These are phyloP conservation scores for Pittosporum tobira DNA, from an alignment of 129 eudicot genomes.

Conservation along the genomic window DNA sequence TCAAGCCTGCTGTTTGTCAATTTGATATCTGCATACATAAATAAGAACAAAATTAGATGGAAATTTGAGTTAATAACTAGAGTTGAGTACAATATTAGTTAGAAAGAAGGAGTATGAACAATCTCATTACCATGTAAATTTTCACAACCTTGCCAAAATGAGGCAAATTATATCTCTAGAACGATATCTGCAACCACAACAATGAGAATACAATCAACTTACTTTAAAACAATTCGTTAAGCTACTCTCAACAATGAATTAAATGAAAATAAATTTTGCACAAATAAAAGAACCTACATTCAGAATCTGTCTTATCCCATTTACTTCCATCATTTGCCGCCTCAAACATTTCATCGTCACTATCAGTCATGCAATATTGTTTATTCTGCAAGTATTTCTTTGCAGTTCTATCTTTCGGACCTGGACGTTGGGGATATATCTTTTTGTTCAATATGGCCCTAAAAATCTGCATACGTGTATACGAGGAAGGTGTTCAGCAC, in stretches of 20 bases:
- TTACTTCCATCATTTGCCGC: slow-evolving; percentile 33
- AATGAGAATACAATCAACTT: not conserved
- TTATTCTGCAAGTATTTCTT: slow-evolving; percentile 36
- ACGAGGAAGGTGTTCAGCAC: not conserved
- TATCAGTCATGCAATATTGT: slow-evolving; percentile 14
- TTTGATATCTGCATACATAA: not conserved
- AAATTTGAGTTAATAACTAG: not conserved
- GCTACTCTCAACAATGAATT: not conserved
- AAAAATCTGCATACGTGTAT: slow-evolving; percentile 36
- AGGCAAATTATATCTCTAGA: slow-evolving; percentile 61
- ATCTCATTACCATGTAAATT: slow-evolving; percentile 2
- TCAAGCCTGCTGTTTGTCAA: not conserved
- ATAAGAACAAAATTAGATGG: not conserved
- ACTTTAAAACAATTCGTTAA: not conserved
- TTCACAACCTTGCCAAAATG: not conserved
- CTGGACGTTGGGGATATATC: slow-evolving; percentile 60
- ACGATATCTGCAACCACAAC: slow-evolving; percentile 70
- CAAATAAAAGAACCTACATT: slow-evolving; percentile 45
- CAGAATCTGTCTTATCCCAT: slow-evolving; percentile 91
- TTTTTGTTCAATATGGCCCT: slow-evolving; percentile 72
- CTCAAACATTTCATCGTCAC: slow-evolving; percentile 29
- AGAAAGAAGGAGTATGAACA: not conserved
- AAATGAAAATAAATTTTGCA: not conserved
- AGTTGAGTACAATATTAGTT: not conserved
- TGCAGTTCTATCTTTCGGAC: slow-evolving; percentile 17